Evolutionary conservation across 495 filamentous ascomycete species (phyloP).

Genomic region (Neurospora sp.): DNA sequence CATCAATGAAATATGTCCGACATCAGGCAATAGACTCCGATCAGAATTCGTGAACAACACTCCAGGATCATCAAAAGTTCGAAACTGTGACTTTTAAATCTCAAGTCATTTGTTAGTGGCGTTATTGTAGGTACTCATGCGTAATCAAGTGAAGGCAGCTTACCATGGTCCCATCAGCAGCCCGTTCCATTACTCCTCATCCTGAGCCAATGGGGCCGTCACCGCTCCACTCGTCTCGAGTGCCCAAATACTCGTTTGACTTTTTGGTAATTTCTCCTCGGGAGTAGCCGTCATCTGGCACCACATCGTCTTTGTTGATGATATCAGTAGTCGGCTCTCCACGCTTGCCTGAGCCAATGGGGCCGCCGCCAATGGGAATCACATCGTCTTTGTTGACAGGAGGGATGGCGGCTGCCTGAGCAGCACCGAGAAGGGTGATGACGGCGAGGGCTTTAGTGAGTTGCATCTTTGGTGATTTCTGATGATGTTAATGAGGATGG

Average conservation of each 20-base stretch:
- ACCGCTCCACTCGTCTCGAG: too few species aligned
- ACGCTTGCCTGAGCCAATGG: too few species aligned
- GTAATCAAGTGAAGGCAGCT: background rate
- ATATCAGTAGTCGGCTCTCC: background rate
- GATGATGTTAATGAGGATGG: background rate
- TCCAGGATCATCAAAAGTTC: too few species aligned
- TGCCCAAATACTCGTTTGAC: too few species aligned
- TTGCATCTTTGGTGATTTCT: background rate
- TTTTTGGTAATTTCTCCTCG: too few species aligned
- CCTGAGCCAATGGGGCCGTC: too few species aligned
- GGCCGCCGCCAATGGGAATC: too few species aligned
- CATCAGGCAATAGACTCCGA: too few species aligned
- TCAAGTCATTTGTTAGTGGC: background rate
- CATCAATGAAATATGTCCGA: background rate
- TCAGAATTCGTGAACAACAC: too few species aligned
- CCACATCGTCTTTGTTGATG: background rate
- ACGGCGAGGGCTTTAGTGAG: background rate
- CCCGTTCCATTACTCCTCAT: background rate
- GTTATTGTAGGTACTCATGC: background rate
- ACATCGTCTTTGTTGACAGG: background rate
- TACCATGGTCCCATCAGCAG: background rate
- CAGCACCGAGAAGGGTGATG: background rate
- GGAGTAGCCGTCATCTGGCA: too few species aligned
- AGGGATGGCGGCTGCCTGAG: background rate
- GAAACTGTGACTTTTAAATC: background rate